Base-by-base conservation (phyloP, 2,329 filamentous ascomycete species). In the Ceratocystis smalleyi region DNA sequence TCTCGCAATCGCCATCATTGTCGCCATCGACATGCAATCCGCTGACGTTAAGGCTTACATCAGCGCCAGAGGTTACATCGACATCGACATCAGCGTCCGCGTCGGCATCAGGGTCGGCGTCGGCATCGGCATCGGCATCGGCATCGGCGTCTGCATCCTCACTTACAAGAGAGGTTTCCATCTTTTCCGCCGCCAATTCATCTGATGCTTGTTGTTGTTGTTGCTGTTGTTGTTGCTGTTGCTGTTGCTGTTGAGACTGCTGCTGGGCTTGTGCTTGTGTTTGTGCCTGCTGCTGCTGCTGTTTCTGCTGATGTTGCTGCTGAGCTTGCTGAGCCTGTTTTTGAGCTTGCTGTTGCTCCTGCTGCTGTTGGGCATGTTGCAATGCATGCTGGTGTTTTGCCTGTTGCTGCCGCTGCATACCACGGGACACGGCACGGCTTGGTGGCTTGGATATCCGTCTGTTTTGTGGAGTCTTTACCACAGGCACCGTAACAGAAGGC, bases 141-240 rank as follows among this genome's bases (percentile, higher is more conserved):
- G 63, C 75, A 43, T 76, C 75, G 27, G 76, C 76, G 43, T 78
- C 76, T 71, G 76, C 77, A 57, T 75, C 74, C 24, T 62, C 66
- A 0, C 72, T 73, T 55, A 69, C 68, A 6, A 64, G 64, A 55
- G 75, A 75, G 3, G 74, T 75, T 64, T 77, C 74, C 64, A 75
- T 71, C 47, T 77, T 76, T 10, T 63, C 45, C 12, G 43, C 15
- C 22, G 43, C 17, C 17, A 54, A 27, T n/a, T 5, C 61, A 2
- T 51, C 62, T 5, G 54, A 55, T n/a, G 17, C 22, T 55, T 63
- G 43, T 71, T 71, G 63, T 76, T 74, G 67, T 72, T 77, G 4
- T 68, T 66, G 40, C 4, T 47, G 43, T n/a, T 47, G 43, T 3
- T 47, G 43, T n/a, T 10, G 68, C 8, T 73, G 73, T 6, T 63